phyloP scores from a whole-genome alignment of 768 basidiomycete species.

The Termitomyces sp. region DNA sequence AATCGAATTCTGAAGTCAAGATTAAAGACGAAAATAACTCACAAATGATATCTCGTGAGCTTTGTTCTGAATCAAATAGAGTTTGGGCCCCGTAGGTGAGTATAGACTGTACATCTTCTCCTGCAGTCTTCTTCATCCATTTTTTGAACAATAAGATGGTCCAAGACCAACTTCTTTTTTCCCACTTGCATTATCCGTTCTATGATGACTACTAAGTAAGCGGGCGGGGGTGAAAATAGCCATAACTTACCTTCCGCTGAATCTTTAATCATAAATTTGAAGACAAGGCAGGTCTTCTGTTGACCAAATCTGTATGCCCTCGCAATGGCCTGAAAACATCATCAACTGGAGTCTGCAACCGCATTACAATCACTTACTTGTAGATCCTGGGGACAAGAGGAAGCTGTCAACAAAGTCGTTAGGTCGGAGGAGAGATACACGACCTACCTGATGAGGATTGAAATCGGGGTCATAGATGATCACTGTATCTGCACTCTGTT shows the following conservation, averaged over 20 bases:
- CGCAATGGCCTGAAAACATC: constrained; percentile 70
- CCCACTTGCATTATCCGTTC: constrained; percentile 89
- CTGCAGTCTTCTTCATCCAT: constrained; percentile 79
- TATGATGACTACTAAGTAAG: constrained; percentile 24
- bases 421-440: background rate
- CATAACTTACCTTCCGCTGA: constrained; percentile 71
- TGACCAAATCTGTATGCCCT: constrained; percentile 95
- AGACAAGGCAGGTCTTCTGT: constrained; percentile 88
- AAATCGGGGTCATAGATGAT: constrained; percentile 95
- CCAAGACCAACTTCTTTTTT: constrained; percentile 93
- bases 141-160: constrained; percentile 94
- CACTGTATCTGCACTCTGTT: constrained; percentile 85
- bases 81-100: constrained; percentile 85
- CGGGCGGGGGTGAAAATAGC: background rate
- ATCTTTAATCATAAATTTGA: constrained; percentile 94
- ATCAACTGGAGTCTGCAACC: background rate
- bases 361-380: constrained; percentile 51
- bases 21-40: constrained; percentile 16
- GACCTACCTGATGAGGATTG: constrained; percentile 86
- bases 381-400: constrained; percentile 51
- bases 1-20: background rate
- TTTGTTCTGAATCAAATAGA: constrained; percentile 65
- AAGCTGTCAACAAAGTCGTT: background rate
- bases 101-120: constrained; percentile 83
- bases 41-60: constrained; percentile 67